Base-by-base conservation (phyloP, 495 filamentous ascomycete genomes). In the Diplogelasinospora grovesii region DNA sequence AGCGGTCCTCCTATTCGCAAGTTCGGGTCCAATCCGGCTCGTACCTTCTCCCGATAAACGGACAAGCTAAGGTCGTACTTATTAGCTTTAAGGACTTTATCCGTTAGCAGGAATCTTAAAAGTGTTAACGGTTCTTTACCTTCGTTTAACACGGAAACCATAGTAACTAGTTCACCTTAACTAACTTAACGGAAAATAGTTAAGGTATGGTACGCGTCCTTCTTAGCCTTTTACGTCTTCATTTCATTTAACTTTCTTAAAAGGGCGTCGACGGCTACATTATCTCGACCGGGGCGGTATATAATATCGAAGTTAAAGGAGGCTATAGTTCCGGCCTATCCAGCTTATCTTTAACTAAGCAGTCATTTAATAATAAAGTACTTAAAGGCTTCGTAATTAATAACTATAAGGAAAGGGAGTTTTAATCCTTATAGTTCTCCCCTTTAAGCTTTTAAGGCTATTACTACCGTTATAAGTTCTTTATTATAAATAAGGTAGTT, bases 401-500 rank as follows among this genome's bases (percentile, higher is more conserved):
- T n/a, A n/a, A n/a, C n/a, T n/a, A n/a, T n/a, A n/a, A n/a, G n/a
- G n/a, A n/a, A n/a, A n/a, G n/a, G n/a, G 22, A 29, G 5, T 33
- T 42, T 4, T 3, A 42, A 13, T 5, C 39, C 29, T 8, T 33
- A 25, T 0, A 42, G 21, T 9, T 34, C 28, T 10, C 13, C 5
- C 3, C 39, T 10, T 21, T 11, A 42, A 26, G 18, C 16, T 2
- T 25, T 0, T 16, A 35, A 15, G 8, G 18, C 28, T 7, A n/a
- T 1, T 4, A 42, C 36, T 9, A 33, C 18, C 4, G 24, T 25
- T 38, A 34, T 14, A 10, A 51, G 11, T 22, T 36, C 31, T 27
- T 37, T 27, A 32, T 51, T n/a, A 38, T 39, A 8, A 19, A 28
- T 39, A n/a, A n/a, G n/a, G n/a, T n/a, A n/a, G n/a, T n/a, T n/a